Conservation (phyloP, 2,329 filamentous ascomycete species). For the Mollisia scopiformis region DNA sequence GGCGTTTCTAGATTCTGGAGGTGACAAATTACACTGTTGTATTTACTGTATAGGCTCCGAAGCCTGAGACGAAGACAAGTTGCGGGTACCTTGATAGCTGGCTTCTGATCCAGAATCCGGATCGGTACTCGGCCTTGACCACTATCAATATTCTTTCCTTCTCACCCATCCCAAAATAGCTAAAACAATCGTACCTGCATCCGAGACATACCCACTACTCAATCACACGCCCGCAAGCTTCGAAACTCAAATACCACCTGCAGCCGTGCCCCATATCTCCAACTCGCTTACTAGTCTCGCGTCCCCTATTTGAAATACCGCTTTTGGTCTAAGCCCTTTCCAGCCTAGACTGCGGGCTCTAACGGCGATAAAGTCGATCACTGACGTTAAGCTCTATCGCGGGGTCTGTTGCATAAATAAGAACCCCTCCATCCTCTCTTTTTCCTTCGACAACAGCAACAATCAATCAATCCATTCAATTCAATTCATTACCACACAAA, state of each 20-base stretch:
- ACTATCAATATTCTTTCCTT: too few relatives aligned
- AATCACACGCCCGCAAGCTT: background rate
- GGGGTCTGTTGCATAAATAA: background rate
- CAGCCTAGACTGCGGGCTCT: background rate
- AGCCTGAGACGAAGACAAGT: too few relatives aligned
- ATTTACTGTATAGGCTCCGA: too few relatives aligned
- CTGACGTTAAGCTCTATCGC: background rate
- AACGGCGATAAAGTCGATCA: background rate
- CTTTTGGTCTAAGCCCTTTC: background rate
- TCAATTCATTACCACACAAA: constrained; percentile 34
- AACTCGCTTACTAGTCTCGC: background rate
- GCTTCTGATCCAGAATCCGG: too few relatives aligned
- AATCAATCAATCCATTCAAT: background rate
- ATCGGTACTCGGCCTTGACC: too few relatives aligned
- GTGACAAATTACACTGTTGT: too few relatives aligned
- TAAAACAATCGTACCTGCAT: too few relatives aligned
- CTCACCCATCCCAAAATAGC: too few relatives aligned
- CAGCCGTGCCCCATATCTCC: background rate
- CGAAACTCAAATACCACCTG: background rate
- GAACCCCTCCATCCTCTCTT: constrained; percentile 1
- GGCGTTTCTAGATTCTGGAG: too few relatives aligned
- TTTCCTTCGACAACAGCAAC: too few relatives aligned
- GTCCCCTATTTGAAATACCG: constrained; percentile 4
- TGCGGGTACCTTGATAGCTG: too few relatives aligned
- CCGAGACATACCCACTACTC: too few relatives aligned